These are phyloP conservation scores for Coemansia sp. DNA, from an alignment of 192 early-diverging fungal species.

Conservation along the genomic window DNA sequence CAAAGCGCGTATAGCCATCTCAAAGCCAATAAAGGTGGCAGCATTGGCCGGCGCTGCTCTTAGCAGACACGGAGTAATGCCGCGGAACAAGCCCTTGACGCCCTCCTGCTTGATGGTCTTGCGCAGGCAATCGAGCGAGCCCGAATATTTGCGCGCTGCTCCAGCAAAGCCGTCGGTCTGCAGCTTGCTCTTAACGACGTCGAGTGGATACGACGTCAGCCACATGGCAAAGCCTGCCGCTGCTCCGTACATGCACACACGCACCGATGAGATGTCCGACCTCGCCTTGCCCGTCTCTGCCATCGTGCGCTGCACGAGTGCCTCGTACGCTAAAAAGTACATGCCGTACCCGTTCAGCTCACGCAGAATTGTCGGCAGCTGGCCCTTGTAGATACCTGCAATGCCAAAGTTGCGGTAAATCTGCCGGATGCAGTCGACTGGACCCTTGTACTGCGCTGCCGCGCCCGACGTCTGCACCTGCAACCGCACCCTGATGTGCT, in stretches of 20 bases:
- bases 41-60: constrained; percentile 94
- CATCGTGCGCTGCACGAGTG: constrained; percentile 78
- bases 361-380: constrained; percentile 78
- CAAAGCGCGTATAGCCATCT: constrained; percentile 64
- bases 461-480: constrained; percentile 82
- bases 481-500: constrained; percentile 93
- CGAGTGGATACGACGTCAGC: constrained; percentile 87
- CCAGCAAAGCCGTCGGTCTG: constrained; percentile 86
- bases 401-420: constrained; percentile 76
- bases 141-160: constrained; percentile 65
- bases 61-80: constrained; percentile 80
- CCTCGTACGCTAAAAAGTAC: constrained; percentile 94
- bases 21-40: constrained; percentile 88
- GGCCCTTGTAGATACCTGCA: constrained; percentile 86
- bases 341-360: constrained; percentile 93
- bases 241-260: constrained; percentile 82
- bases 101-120: constrained; percentile 82
- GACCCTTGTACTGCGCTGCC: constrained; percentile 65
- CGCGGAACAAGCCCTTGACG: constrained; percentile 81
- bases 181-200: constrained; percentile 91
- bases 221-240: constrained; percentile 80
- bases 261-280: constrained; percentile 69
- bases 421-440: constrained; percentile 80
- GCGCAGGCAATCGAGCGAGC: constrained; percentile 75
- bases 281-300: constrained; percentile 59